These are phyloP conservation scores for Chaetomium fimeti DNA, from an alignment of 495 filamentous ascomycete genomes.

Conservation along the genomic window DNA sequence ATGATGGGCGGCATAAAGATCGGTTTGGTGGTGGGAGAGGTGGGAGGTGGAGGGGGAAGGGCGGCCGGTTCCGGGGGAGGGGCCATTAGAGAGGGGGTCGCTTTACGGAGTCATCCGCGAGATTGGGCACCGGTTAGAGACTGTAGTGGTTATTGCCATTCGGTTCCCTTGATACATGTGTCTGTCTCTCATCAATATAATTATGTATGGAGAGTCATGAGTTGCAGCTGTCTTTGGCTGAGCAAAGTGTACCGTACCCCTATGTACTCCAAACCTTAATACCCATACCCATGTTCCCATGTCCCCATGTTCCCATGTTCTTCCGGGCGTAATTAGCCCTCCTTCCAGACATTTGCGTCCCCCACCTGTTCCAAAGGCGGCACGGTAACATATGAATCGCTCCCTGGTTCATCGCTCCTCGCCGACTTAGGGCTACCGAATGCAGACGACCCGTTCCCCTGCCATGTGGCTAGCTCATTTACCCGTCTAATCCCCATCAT, in stretches of 20 bases:
- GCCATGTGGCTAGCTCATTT: constrained; percentile 47
- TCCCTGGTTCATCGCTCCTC: constrained; percentile 19
- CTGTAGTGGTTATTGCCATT: not conserved
- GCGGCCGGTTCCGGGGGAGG: constrained; percentile 29
- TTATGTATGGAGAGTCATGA: constrained; percentile 15
- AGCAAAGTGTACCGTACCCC: constrained; percentile 16
- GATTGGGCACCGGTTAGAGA: not conserved
- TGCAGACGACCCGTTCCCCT: constrained; percentile 29
- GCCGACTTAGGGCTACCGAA: constrained; percentile 31
- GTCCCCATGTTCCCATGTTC: too few species aligned
- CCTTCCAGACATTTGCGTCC: constrained; percentile 44
- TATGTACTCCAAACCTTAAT: not conserved
- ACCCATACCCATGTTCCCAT: not conserved
- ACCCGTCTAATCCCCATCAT: constrained; percentile 77
- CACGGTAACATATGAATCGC: constrained; percentile 34
- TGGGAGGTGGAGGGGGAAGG: constrained; percentile 39
- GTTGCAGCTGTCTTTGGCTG: not conserved
- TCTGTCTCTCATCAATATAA: not conserved
- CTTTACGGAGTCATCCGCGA: not conserved
- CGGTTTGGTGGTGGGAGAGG: constrained; percentile 38
- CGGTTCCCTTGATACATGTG: not conserved
- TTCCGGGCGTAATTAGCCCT: constrained; percentile 24
- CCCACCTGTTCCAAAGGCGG: constrained; percentile 35
- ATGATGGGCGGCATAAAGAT: constrained; percentile 36
- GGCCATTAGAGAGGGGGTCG: constrained; percentile 15